These are phyloP conservation scores for Heterobasidion irregulare DNA, from an alignment of 1,284 basidiomycete species.

Conservation along the genomic window DNA sequence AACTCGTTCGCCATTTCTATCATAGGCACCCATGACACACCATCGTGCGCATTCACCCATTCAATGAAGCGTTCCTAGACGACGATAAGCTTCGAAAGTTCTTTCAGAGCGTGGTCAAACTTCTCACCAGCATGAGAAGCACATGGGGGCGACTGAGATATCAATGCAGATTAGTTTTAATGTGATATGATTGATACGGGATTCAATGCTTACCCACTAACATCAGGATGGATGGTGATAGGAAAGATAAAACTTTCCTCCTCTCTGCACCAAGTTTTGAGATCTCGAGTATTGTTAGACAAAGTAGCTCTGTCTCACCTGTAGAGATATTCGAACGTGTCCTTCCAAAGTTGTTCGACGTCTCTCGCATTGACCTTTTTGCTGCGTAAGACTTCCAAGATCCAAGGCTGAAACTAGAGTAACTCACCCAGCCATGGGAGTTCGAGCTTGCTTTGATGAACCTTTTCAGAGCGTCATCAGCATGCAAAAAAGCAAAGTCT, in stretches of 20 bases:
- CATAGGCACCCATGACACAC: slow-evolving; percentile 71
- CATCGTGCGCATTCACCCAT: slow-evolving; percentile 68
- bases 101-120: neutral
- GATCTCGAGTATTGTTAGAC: neutral
- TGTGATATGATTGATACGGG: neutral
- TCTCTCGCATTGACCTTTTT: slow-evolving; percentile 55
- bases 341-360: slow-evolving; percentile 73
- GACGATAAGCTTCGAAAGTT: neutral
- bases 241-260: slow-evolving; percentile 71
- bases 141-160: slow-evolving; percentile 39
- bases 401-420: neutral
- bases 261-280: slow-evolving; percentile 31
- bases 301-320: slow-evolving; percentile 23
- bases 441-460: slow-evolving; percentile 62
- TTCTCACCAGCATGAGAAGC: slow-evolving; percentile 57
- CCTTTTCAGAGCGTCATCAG: slow-evolving; percentile 19
- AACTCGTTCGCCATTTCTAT: slow-evolving; percentile 56
- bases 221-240: slow-evolving; percentile 74
- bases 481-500: neutral
- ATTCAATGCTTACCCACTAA: slow-evolving; percentile 45
- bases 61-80: slow-evolving; percentile 68
- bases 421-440: slow-evolving; percentile 55
- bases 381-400: neutral
- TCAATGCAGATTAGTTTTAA: neutral
- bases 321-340: slow-evolving; percentile 66